These are phyloP conservation scores for Filobasidium wieringae DNA, from an alignment of 768 basidiomycete species.

Conservation along the genomic window DNA sequence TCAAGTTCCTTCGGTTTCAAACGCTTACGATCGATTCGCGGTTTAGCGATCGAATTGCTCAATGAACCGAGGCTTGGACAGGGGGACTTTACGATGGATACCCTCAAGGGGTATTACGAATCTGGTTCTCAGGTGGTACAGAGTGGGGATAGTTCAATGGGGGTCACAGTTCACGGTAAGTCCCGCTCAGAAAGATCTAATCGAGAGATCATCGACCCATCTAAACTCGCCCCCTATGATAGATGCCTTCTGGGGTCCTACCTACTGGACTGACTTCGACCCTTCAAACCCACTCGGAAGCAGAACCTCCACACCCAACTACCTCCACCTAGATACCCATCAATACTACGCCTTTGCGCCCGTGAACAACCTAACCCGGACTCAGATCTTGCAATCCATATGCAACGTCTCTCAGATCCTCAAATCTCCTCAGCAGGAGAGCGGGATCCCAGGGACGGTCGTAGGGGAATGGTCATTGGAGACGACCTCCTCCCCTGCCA, in stretches of 20 bases:
- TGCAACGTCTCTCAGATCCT: slow-evolving; percentile 29
- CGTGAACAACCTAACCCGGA: slow-evolving; percentile 27
- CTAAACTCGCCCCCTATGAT: neutral
- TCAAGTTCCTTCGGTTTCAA: too few species aligned
- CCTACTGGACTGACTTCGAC: slow-evolving; percentile 33
- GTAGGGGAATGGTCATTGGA: slow-evolving; percentile 39
- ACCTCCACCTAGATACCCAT: slow-evolving; percentile 28
- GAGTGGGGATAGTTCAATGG: slow-evolving; percentile 11
- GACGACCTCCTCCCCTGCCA: too few species aligned
- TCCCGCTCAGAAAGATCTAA: neutral
- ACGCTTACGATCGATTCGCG: too few species aligned
- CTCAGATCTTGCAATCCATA: slow-evolving; percentile 28
- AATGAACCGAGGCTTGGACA: slow-evolving; percentile 33
- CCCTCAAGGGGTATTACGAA: slow-evolving; percentile 30
- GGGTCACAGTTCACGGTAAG: slow-evolving; percentile 30
- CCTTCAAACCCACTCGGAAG: slow-evolving; percentile 8
- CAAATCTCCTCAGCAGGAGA: slow-evolving; percentile 8
- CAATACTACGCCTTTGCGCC: slow-evolving; percentile 38
- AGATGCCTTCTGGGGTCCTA: slow-evolving; percentile 35
- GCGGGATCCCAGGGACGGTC: neutral
- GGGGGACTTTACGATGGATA: slow-evolving; percentile 24
- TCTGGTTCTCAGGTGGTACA: slow-evolving; percentile 14
- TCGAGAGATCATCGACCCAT: neutral
- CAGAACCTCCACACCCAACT: neutral
- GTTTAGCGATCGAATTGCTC: slow-evolving; percentile 30